Conservation (phyloP, 768 basidiomycete species). For the Rhizopogon rudus region DNA sequence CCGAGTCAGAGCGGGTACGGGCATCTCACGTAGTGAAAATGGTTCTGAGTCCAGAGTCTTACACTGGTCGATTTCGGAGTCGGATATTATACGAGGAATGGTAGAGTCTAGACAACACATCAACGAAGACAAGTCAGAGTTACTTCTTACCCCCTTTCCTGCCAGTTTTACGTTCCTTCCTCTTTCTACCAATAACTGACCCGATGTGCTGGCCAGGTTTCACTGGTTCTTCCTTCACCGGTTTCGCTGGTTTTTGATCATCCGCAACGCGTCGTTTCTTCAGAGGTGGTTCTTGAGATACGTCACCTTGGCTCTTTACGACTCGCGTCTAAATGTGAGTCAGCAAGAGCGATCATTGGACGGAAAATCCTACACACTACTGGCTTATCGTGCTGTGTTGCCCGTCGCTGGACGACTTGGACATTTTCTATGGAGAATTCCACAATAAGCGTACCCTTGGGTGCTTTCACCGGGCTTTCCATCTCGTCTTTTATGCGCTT, state of each 20-base stretch:
- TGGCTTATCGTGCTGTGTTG: constrained; percentile 41
- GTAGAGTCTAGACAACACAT: neutral
- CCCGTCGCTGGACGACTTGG: constrained; percentile 79
- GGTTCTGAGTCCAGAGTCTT: neutral
- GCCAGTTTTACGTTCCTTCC: constrained; percentile 55
- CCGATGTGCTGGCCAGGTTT: constrained; percentile 47
- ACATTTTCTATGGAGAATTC: constrained; percentile 97
- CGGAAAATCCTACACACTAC: neutral
- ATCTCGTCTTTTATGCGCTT: constrained; percentile 58
- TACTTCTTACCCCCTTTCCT: constrained; percentile 7
- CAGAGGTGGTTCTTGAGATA: constrained; percentile 27
- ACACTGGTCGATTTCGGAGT: neutral
- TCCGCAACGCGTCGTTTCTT: constrained; percentile 37
- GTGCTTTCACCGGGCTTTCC: constrained; percentile 32
- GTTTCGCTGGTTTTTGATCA: constrained; percentile 15
- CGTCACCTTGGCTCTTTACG: constrained; percentile 5
- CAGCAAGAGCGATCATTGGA: neutral
- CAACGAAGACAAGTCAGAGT: neutral
- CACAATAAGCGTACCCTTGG: constrained; percentile 62
- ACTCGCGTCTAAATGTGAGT: neutral
- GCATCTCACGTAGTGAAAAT: no score
- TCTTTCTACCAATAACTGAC: constrained; percentile 74
- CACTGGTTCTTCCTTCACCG: constrained; percentile 14
- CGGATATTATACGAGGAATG: neutral
- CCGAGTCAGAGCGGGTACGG: no score